Conservation (phyloP, 2,329 filamentous ascomycete species). For the Penicillium expansum region DNA sequence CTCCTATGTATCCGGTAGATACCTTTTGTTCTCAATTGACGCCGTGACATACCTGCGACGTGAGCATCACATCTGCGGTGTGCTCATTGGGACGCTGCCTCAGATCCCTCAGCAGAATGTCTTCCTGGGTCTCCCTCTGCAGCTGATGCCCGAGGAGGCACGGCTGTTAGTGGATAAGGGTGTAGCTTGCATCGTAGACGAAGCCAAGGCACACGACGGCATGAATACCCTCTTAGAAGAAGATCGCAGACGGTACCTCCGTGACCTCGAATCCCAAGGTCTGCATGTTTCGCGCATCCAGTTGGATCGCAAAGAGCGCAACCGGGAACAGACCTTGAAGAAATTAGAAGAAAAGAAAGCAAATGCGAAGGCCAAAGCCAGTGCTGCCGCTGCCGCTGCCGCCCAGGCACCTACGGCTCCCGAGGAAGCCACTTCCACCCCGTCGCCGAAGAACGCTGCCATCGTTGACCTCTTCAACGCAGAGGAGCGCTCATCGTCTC, state of each 20-base stretch:
- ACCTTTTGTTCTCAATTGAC: slow-evolving; percentile 85
- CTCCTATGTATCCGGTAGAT: slow-evolving; percentile 74
- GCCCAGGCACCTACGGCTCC: slow-evolving; percentile 3
- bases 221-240: slow-evolving; percentile 59
- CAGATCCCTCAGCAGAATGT: slow-evolving; percentile 94
- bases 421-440: slow-evolving; percentile 5
- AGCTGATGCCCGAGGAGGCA: slow-evolving; percentile 89
- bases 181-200: slow-evolving; percentile 77
- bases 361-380: slow-evolving; percentile 23
- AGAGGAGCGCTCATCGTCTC: slow-evolving; percentile 3
- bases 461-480: slow-evolving; percentile 28
- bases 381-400: slow-evolving; percentile 7
- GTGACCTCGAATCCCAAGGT: slow-evolving; percentile 55
- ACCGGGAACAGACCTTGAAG: slow-evolving; percentile 51
- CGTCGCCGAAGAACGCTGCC: slow-evolving; percentile 7
- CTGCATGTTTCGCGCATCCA: slow-evolving; percentile 49
- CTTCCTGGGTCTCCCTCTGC: slow-evolving; percentile 82
- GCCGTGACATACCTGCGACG: slow-evolving; percentile 75
- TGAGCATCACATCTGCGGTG: slow-evolving; percentile 78
- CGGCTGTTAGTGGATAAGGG: slow-evolving; percentile 73
- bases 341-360: slow-evolving; percentile 46
- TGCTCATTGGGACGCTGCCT: slow-evolving; percentile 81
- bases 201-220: slow-evolving; percentile 66
- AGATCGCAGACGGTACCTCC: slow-evolving; percentile 62
- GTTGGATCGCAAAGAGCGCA: slow-evolving; percentile 49